Percentiles rank a stretch among this genome's conserved stretches.
Evolutionary conservation across 2,329 filamentous ascomycete genomes (phyloP).

Genomic region (Clarireedia hainanense): DNA sequence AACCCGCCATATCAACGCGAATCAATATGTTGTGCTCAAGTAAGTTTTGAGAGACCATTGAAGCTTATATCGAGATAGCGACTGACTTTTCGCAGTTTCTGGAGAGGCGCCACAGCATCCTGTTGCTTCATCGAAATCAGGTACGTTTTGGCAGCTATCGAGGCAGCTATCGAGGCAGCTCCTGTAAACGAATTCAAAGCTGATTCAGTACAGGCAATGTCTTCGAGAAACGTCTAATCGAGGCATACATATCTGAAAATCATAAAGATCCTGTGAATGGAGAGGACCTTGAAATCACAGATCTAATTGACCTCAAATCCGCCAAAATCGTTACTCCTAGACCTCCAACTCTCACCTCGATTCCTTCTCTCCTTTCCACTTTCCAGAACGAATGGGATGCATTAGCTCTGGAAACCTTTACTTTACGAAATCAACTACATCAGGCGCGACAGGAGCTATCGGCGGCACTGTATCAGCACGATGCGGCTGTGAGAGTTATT

Average conservation of each 20-base stretch:
- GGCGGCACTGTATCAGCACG: constrained; percentile 90
- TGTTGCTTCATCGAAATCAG: constrained; percentile 90
- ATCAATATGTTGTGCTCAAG: constrained; percentile 57
- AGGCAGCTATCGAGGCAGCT: constrained; percentile 5
- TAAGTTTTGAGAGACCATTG: constrained; percentile 35
- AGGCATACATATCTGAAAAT: constrained; percentile 89
- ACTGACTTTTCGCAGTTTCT: constrained; percentile 56
- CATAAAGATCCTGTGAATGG: constrained; percentile 87
- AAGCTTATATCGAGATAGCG: constrained; percentile 16
- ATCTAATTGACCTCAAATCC: constrained; percentile 81
- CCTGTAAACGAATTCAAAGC: constrained; percentile 12
- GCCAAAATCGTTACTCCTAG: constrained; percentile 78
- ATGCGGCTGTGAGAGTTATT: constrained; percentile 93
- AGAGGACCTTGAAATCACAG: constrained; percentile 74
- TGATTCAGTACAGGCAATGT: constrained; percentile 56
- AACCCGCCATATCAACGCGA: constrained; percentile 16
- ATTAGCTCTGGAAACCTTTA: constrained; percentile 83
- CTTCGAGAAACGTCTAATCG: constrained; percentile 91
- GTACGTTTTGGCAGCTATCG: constrained; percentile 41
- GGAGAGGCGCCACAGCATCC: constrained; percentile 93
- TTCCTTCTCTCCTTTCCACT: constrained; percentile 84
- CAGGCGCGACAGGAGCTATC: constrained; percentile 91
- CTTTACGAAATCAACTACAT: constrained; percentile 77
- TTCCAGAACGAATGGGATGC: constrained; percentile 99
- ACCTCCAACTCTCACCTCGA: constrained; percentile 89